Base-by-base conservation (phyloP, 2,329 filamentous ascomycete species). In the Fusarium sp. region DNA sequence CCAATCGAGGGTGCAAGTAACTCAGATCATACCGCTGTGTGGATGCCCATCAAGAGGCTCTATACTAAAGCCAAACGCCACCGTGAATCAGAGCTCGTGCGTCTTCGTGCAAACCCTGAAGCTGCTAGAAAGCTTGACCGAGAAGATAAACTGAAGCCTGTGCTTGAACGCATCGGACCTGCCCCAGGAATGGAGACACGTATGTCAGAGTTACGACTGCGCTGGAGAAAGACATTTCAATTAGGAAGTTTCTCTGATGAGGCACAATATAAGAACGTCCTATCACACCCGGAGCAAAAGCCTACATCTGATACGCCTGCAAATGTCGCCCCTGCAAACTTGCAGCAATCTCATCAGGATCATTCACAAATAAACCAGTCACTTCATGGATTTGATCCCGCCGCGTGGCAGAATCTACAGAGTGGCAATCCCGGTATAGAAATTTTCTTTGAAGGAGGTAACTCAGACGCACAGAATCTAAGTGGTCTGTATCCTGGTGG, bases 181-280 rank as follows among this genome's bases (percentile, higher is more conserved):
- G 69, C 66, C 16, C 69, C 69, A 2, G 69, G 69, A 5, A 72
- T 72, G 69, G 69, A 72, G 32, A 70, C 66, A 24, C 69, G 69
- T 25, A 55, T 72, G 51, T 70, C 69, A 45, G 69, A 72, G 25
- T 27, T 72, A 29, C 66, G 51, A 15, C 34, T 60, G 7, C 42
- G 69, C 20, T 72, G 69, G 69, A 66, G 69, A 8, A 72, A 72
- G n/a, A 46, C 59, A 8, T 72, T 72, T 24, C 69, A 58, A 6
- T 22, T 70, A 6, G 69, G 52, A 22, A 49, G 49, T 4, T 67
- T 63, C 27, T 27, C 50, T 6, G 54, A 53, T 15, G 59, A 60
- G 2, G 8, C 51, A 4, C 32, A 55, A 12, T 70, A 59, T 8
- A 54, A 66, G 34, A 69, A 51, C 22, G 55, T 71, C 7, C 22